Conservation (phyloP, 1,139 yeast genomes). For the Meyerozyma sp. region DNA sequence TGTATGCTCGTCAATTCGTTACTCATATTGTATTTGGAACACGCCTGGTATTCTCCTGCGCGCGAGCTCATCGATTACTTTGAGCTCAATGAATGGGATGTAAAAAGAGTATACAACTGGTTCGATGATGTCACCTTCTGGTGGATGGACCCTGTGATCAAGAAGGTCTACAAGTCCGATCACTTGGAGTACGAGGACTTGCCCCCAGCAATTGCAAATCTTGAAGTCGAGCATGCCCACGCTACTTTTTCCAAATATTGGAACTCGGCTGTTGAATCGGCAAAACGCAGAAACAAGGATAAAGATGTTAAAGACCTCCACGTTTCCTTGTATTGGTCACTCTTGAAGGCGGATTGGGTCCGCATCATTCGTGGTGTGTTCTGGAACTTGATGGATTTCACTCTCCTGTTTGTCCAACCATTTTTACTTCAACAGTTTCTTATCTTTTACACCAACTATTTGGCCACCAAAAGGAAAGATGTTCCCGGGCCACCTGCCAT, state of each 20-base stretch:
- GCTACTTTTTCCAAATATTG: slow-evolving; percentile 16
- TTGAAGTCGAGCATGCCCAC: slow-evolving; percentile 17
- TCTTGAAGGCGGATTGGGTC: slow-evolving; percentile 4
- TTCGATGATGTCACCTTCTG: slow-evolving; percentile 18
- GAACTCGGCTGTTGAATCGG: slow-evolving; percentile 12
- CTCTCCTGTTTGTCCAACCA: slow-evolving; percentile 21
- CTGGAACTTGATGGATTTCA: slow-evolving; percentile 18
- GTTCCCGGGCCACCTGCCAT: slow-evolving; percentile 19
- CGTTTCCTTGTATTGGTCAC: slow-evolving; percentile 9
- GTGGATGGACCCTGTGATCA: slow-evolving; percentile 20
- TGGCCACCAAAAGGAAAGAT: slow-evolving; percentile 10
- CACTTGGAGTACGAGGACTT: slow-evolving; percentile 17
- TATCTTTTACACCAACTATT: slow-evolving; percentile 16
- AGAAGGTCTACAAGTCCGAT: slow-evolving; percentile 16
- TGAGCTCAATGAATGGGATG: slow-evolving; percentile 28
- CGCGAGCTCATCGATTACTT: slow-evolving; percentile 36
- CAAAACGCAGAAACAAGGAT: slow-evolving; percentile 12
- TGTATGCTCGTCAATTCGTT: slow-evolving; percentile 20
- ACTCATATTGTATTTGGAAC: slow-evolving; percentile 33
- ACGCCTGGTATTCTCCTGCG: slow-evolving; percentile 37
- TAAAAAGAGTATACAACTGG: slow-evolving; percentile 18
- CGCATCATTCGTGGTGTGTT: slow-evolving; percentile 7
- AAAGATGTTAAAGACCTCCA: slow-evolving; percentile 9
- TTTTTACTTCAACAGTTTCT: slow-evolving; percentile 28
- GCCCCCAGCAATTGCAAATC: slow-evolving; percentile 18